Conservation (phyloP, 495 filamentous ascomycete genomes). For the Podospora anserina region DNA sequence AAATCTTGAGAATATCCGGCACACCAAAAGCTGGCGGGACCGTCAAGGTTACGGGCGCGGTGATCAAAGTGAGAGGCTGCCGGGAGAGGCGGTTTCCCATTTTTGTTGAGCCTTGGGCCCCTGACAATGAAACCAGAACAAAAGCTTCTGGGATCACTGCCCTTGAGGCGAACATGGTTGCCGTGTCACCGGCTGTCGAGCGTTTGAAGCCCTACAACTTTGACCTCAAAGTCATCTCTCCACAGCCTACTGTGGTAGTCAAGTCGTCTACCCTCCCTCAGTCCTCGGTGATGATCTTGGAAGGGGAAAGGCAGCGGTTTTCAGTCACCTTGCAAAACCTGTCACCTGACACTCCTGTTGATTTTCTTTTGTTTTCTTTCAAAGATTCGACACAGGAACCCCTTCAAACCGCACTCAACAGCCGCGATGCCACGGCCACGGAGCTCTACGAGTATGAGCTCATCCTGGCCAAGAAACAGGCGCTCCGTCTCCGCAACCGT, state of each 20-base stretch:
- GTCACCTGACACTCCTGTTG: conserved; percentile 66
- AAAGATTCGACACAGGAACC: conserved; percentile 80
- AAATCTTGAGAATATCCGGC: conserved; percentile 69
- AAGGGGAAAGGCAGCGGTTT: conserved; percentile 77
- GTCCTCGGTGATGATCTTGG: conserved; percentile 84
- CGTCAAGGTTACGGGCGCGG: conserved; percentile 72
- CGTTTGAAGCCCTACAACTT: conserved; percentile 48
- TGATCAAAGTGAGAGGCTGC: conserved; percentile 76
- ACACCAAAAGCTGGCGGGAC: conserved; percentile 62
- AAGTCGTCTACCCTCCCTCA: conserved; percentile 76
- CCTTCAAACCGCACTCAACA: conserved; percentile 68
- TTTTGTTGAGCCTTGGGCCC: conserved; percentile 71
- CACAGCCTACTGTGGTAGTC: conserved; percentile 72
- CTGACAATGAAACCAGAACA: conserved; percentile 66
- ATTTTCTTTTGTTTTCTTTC: conserved; percentile 82
- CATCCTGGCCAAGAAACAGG: conserved; percentile 69
- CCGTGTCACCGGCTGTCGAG: conserved; percentile 33
- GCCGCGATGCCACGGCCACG: conserved; percentile 68
- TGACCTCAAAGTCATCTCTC: conserved; percentile 65
- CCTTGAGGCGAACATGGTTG: conserved; percentile 43
- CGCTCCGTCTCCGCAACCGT: conserved; percentile 61
- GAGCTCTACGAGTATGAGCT: conserved; percentile 85
- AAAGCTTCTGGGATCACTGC: conserved; percentile 68
- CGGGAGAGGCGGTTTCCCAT: conserved; percentile 78
- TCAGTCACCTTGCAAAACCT: conserved; percentile 76